phyloP scores from a whole-genome alignment of 805 yeast species.

The Nakazawaea ambrosiae region DNA sequence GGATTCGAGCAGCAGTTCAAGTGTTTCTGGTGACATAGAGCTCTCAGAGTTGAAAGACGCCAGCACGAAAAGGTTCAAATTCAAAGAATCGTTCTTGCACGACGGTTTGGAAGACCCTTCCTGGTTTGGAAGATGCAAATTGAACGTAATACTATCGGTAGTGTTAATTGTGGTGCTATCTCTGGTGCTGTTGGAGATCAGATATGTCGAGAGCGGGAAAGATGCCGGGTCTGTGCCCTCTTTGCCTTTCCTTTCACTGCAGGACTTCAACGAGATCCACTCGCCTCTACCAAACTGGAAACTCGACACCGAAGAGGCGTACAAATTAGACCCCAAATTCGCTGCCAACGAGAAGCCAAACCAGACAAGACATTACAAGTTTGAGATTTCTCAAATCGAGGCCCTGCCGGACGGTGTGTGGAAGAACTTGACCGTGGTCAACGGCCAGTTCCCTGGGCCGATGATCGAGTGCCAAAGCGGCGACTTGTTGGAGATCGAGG shows the following conservation, averaged over 20 bases:
- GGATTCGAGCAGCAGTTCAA: no score
- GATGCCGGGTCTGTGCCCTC: not conserved
- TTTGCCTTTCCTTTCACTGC: not conserved
- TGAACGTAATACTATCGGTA: slow-evolving; percentile 1
- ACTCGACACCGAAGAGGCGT: slow-evolving; percentile 19
- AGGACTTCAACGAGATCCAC: slow-evolving; percentile 1
- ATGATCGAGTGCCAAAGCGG: slow-evolving; percentile 16
- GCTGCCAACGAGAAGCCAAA: no score
- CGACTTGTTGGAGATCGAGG: slow-evolving; percentile 15
- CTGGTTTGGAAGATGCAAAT: not conserved
- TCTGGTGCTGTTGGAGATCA: slow-evolving; percentile 1
- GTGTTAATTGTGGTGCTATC: not conserved
- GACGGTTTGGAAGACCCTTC: no score
- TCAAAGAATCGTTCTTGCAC: no score
- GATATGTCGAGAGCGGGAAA: slow-evolving; percentile 3
- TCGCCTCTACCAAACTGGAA: slow-evolving; percentile 17
- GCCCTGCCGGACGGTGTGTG: slow-evolving; percentile 10
- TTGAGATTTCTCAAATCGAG: slow-evolving; percentile 1
- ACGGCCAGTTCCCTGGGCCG: slow-evolving; percentile 19
- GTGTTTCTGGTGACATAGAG: slow-evolving; percentile 1
- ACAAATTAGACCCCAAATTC: slow-evolving; percentile 14
- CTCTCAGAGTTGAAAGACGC: not conserved
- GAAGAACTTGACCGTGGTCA: slow-evolving; percentile 15
- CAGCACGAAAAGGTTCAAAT: no score
- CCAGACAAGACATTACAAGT: slow-evolving; percentile 2